Evolutionary conservation across 1,284 basidiomycete species (phyloP), one percentile per base, ranked within the genome.

Genomic region (Leucocoprinus gongylophorus): DNA sequence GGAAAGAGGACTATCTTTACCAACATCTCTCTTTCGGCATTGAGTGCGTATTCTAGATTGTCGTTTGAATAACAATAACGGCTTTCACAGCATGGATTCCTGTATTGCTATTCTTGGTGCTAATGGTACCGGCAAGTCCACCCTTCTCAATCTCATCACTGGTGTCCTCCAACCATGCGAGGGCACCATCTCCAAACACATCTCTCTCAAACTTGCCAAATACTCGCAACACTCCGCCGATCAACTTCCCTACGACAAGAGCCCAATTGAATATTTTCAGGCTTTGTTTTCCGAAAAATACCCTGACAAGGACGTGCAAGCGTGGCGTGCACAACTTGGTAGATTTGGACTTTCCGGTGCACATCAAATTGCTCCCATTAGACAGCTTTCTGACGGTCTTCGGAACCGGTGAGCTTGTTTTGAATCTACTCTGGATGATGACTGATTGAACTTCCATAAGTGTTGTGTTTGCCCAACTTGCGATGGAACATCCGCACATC

Each of bases 201-300:
- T 88, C 47, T 80, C 78, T 33, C 79, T 99, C 62, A 99, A 99
- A 72, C 83, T 99, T 55, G 93, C 91, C 58, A 95, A 94, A 70
- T 99, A 98, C 79, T 94, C 90, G 35, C 97, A 99, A 75, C 97
- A 99, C 75, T 94, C 90, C 50, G 95, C 97, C 26, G 97, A 99
- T 71, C 97, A 99, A 70, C 81, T 99, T 30, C 97, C 95, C 18
- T 98, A 97, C 72, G 88, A 95, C 62, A 84, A 85, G 71, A 78
- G 83, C 41, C 93, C 95, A 15, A 88, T 99, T 62, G 95, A 99
- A 71, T 93, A 98, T 75, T 88, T 99, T 73, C 91, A 95, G 71
- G 66, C 68, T 21, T 68, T 88, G 45, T 97, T 93, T 72, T 62
- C 71, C 46, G 71, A 83, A 59, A 95, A 94, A 71, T 97, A 84